These are phyloP conservation scores for Nectriaceae sp. DNA, from an alignment of 2,329 filamentous ascomycete genomes.

Conservation along the genomic window DNA sequence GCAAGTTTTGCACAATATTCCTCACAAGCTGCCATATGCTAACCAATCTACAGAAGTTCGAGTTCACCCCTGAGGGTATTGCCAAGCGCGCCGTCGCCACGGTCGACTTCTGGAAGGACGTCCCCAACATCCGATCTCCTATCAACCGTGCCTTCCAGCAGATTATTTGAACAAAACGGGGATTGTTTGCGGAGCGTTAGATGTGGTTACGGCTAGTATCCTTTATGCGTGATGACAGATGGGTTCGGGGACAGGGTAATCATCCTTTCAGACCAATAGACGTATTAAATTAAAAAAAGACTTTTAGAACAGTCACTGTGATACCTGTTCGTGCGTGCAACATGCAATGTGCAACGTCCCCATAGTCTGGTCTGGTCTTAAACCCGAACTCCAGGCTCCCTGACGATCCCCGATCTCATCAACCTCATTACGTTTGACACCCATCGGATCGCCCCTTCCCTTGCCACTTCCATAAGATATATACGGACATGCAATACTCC, in stretches of 20 bases:
- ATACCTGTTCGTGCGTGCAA: background rate
- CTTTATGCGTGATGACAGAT: constrained; percentile 29
- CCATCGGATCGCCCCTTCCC: too few relatives aligned
- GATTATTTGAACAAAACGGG: constrained; percentile 68
- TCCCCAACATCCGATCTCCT: constrained; percentile 86
- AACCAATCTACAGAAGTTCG: constrained; percentile 77
- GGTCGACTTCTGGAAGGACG: constrained; percentile 96
- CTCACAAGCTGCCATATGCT: constrained; percentile 25
- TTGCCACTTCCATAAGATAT: background rate
- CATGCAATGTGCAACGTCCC: background rate
- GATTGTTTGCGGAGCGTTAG: background rate
- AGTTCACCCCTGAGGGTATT: constrained; percentile 97
- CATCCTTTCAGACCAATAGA: constrained; percentile 27
- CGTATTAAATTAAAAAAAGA: constrained; percentile 25
- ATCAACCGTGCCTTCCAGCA: constrained; percentile 98
- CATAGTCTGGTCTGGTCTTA: background rate
- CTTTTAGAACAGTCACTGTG: constrained; percentile 22
- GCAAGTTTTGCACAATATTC: constrained; percentile 47
- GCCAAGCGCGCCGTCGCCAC: constrained; percentile 92
- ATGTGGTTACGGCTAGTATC: constrained; percentile 16
- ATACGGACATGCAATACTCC: constrained; percentile 9
- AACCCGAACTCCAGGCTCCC: background rate
- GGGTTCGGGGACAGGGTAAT: constrained; percentile 26
- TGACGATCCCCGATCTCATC: too few relatives aligned
- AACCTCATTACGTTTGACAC: too few relatives aligned